Evolutionary conservation across 2,329 filamentous ascomycete genomes (phyloP).

Genomic region (Apiospora phragmitis): DNA sequence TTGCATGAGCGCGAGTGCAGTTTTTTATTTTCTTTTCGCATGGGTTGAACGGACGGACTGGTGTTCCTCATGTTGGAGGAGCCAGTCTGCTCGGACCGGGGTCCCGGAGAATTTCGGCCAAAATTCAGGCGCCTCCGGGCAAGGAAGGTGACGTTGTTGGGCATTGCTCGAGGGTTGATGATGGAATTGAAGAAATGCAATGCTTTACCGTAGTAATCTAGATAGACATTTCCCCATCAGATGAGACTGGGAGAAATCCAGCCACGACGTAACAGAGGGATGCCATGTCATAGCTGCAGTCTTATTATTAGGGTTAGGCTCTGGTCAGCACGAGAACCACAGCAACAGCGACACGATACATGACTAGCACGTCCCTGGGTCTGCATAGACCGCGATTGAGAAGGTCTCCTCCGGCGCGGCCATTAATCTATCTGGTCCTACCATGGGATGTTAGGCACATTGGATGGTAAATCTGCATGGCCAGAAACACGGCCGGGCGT

Average conservation of each 20-base stretch:
- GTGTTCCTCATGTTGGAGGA: not conserved
- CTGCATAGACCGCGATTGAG: not conserved
- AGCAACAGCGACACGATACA: not conserved
- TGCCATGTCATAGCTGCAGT: not conserved
- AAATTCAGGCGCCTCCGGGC: conserved; percentile 10
- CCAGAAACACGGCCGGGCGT: not conserved
- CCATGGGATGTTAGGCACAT: not conserved
- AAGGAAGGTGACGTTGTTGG: conserved; percentile 12
- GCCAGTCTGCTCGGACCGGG: conserved; percentile 21
- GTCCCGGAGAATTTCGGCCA: conserved; percentile 25
- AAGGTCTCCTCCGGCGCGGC: not conserved
- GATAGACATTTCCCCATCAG: not conserved
- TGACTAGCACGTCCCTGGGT: not conserved
- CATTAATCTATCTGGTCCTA: not conserved
- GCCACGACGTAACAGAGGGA: not conserved
- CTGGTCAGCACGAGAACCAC: not conserved
- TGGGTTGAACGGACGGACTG: conserved; percentile 17
- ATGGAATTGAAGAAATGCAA: not conserved
- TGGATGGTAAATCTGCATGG: not conserved
- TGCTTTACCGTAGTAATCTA: not conserved
- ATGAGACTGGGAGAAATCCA: not conserved
- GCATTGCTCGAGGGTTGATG: not conserved
- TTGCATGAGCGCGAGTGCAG: conserved; percentile 9
- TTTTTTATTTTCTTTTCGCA: conserved; percentile 10
- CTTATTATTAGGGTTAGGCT: not conserved